Percentiles rank a stretch among this genome's conserved stretches.
Evolutionary conservation across 768 basidiomycete species (phyloP).

Genomic region (Hygrocybe coccinea): DNA sequence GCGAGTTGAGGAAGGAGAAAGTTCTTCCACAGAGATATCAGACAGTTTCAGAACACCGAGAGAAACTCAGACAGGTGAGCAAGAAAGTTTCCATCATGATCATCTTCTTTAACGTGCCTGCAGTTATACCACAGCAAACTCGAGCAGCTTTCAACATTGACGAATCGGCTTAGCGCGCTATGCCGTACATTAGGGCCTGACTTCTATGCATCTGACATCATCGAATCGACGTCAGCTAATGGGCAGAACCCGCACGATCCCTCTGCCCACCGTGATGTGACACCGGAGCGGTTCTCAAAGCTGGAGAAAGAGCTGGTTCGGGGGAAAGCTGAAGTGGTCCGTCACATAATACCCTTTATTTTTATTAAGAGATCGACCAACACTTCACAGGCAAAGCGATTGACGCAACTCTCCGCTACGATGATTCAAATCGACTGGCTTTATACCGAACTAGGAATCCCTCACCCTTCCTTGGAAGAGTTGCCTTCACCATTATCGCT

Average conservation of each 20-base stretch:
- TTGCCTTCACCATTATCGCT: constrained; percentile 30
- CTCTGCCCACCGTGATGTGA: constrained; percentile 59
- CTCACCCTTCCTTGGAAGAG: constrained; percentile 53
- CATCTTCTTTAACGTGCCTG: constrained; percentile 3
- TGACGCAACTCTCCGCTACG: constrained; percentile 54
- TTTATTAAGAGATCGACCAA: not conserved
- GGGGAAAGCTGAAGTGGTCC: constrained; percentile 81
- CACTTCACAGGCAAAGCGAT: constrained; percentile 55
- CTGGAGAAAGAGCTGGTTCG: constrained; percentile 81
- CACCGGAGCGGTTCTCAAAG: constrained; percentile 71
- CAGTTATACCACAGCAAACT: constrained; percentile 74
- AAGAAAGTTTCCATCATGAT: constrained; percentile 1
- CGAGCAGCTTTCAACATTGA: constrained; percentile 67
- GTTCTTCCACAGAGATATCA: constrained; percentile 71
- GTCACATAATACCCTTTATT: constrained; percentile 32
- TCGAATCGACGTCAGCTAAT: constrained; percentile 41
- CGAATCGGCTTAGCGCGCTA: constrained; percentile 56
- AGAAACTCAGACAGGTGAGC: constrained; percentile 73
- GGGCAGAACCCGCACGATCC: constrained; percentile 41
- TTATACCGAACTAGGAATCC: constrained; percentile 74
- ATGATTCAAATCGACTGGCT: constrained; percentile 80
- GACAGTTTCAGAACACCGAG: constrained; percentile 63
- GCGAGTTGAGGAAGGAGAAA: constrained; percentile 66
- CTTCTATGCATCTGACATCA: constrained; percentile 55
- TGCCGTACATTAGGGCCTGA: constrained; percentile 55